A percentile compares a stretch with the other conserved stretches of the same genome.
Evolutionary conservation across 768 basidiomycete species (phyloP).

Genomic region (Leucocoprinus birnbaumii): DNA sequence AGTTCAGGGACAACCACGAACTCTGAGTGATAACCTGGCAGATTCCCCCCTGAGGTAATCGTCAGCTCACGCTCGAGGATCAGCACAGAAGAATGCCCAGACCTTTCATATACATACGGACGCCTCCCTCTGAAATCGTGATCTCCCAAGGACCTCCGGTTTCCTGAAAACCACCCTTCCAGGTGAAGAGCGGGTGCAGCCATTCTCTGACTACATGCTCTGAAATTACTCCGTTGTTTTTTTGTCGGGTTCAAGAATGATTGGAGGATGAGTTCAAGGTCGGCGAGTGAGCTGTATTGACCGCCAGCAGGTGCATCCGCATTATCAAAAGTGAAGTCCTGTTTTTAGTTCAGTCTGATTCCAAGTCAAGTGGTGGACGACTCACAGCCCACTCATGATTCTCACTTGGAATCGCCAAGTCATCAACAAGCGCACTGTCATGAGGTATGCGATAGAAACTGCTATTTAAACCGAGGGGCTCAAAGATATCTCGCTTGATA

Average conservation of each 20-base stretch:
- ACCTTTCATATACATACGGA: constrained; percentile 33
- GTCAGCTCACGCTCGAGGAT: background rate
- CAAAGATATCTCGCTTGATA: constrained; percentile 47
- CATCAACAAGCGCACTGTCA: constrained; percentile 23
- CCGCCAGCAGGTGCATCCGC: constrained; percentile 42
- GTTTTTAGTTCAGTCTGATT: background rate
- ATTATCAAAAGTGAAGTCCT: constrained; percentile 39
- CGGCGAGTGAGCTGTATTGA: constrained; percentile 48
- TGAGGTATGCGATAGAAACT: constrained; percentile 40
- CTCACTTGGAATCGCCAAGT: constrained; percentile 37
- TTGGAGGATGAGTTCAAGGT: constrained; percentile 40
- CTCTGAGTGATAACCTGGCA: constrained; percentile 36
- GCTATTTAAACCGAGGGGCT: constrained; percentile 39
- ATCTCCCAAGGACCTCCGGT: constrained; percentile 46
- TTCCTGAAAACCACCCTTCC: constrained; percentile 32
- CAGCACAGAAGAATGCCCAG: background rate
- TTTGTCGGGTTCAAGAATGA: constrained; percentile 39
- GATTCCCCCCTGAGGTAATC: constrained; percentile 30
- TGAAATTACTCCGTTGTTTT: constrained; percentile 30
- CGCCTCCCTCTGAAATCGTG: constrained; percentile 22
- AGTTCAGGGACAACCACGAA: constrained; percentile 36
- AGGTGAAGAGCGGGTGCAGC: constrained; percentile 36
- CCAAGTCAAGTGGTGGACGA: background rate
- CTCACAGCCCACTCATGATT: constrained; percentile 32
- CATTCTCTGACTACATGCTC: constrained; percentile 35